Evolutionary conservation across 305 asterid species (phyloP).

Genomic region (Solanum hybrid): DNA sequence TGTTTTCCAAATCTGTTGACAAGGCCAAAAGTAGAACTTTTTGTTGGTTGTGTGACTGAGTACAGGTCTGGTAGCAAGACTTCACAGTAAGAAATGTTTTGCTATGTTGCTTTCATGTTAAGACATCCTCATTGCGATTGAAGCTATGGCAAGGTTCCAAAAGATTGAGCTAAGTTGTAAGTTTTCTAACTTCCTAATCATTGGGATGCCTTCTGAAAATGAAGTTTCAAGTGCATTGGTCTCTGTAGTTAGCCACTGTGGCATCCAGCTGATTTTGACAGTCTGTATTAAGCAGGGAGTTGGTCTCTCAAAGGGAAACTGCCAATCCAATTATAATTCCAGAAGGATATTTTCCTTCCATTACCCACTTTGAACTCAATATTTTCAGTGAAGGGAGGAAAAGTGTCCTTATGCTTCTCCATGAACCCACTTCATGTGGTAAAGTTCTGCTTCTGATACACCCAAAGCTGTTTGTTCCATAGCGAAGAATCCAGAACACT

Average conservation of each 20-base stretch:
- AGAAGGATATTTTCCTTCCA: neutral
- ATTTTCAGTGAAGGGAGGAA: neutral
- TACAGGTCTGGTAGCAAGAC: neutral
- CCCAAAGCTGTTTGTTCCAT: neutral
- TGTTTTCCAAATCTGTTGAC: neutral
- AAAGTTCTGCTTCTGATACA: neutral
- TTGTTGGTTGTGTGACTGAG: neutral
- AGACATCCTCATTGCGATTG: neutral
- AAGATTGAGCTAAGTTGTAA: neutral
- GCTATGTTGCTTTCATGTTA: neutral
- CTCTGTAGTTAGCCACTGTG: neutral
- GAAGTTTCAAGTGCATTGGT: neutral
- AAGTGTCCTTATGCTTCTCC: neutral
- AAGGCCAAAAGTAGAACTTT: neutral
- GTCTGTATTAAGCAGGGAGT: neutral
- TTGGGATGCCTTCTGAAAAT: neutral
- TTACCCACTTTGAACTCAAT: neutral
- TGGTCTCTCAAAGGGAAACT: neutral
- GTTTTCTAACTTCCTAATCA: neutral
- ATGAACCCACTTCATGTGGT: neutral
- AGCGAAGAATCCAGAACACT: neutral
- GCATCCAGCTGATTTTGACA: neutral
- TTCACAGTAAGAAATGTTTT: neutral
- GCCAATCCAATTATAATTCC: neutral
- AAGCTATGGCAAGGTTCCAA: neutral